phyloP scores from a whole-genome alignment of 441 rosid genomes.

The Populus hybrid region DNA sequence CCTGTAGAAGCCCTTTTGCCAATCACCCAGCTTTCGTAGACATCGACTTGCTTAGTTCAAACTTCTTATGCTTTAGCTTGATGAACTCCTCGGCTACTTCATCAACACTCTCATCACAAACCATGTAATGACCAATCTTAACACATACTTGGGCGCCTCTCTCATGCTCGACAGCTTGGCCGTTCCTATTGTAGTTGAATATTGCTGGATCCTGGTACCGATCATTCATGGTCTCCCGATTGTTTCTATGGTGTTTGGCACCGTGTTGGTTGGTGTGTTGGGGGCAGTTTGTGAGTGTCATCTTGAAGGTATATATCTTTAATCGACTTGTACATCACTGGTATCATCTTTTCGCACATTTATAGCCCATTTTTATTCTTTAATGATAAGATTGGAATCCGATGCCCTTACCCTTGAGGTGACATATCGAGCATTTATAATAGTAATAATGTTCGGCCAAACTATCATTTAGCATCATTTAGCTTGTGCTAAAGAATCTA shows the following conservation, averaged over 20 bases:
- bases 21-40: not conserved
- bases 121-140: not conserved
- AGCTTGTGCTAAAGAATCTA: too few species aligned
- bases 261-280: slow-evolving; percentile 11
- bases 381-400: slow-evolving; percentile 33
- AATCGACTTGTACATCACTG: not conserved
- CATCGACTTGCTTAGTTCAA: slow-evolving; percentile 28
- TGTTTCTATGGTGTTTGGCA: not conserved
- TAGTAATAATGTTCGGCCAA: not conserved
- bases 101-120: slow-evolving; percentile 36
- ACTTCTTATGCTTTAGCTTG: slow-evolving; percentile 47
- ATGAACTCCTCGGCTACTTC: slow-evolving; percentile 62
- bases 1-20: not conserved
- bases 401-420: slow-evolving; percentile 23
- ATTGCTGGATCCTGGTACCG: not conserved
- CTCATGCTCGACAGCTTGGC: not conserved
- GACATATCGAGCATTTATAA: not conserved
- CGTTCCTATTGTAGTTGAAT: not conserved
- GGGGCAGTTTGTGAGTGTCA: slow-evolving; percentile 4
- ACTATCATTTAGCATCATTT: too few species aligned
- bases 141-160: not conserved
- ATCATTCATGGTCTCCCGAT: not conserved
- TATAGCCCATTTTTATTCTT: not conserved
- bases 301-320: not conserved
- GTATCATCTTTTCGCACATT: not conserved